Base-by-base conservation (phyloP, 257 asterid genomes). In the Solanum gracilifrons region DNA sequence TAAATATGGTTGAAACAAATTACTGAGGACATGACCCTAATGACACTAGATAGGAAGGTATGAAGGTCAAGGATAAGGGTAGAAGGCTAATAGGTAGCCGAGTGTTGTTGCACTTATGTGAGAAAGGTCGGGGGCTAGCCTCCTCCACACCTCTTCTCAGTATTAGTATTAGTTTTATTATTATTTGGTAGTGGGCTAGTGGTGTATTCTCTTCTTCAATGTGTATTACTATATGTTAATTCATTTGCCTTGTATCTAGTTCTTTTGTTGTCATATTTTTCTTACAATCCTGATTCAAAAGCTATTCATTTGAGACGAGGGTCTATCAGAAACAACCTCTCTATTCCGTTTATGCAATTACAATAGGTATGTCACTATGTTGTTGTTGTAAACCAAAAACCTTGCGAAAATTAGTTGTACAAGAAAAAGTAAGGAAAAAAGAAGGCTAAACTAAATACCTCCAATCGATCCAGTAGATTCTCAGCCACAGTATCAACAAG, bases 401-500 rank as follows among this genome's bases (percentile, higher is more conserved):
- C 32, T 41, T 25, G 3, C 13, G 29, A 25, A 41, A 41, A 3
- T 15, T 39, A 77, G 84, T 15, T 41, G n/a, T 43, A 7, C 25
- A 13, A 16, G 64, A 25, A 41, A 77, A 77, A 77, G 15, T 77
- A 77, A 77, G 64, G 37, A 7, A 39, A 39, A 77, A 15, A 13
- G 35, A 77, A 41, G 84, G 35, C 18, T 4, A 77, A 77, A n/a
- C 35, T 41, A 32, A 77, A 72, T 88, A 95, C 99, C 98, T 95
- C 97, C 92, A 97, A 89, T 43, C 99, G 94, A 93, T 97, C 98
- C 66, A 95, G 92, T 83, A 97, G 87, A 91, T 97, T 95, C 74
- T 95, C 99, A 21, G 98, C 98, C 23, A 97, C 99, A 5, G 96
- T 88, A 91, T 95, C 99, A 88, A 93, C 88, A 86, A 97, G 90